Conservation (phyloP, 371 early-diverging fungal genomes). For the Coemansia sp. region DNA sequence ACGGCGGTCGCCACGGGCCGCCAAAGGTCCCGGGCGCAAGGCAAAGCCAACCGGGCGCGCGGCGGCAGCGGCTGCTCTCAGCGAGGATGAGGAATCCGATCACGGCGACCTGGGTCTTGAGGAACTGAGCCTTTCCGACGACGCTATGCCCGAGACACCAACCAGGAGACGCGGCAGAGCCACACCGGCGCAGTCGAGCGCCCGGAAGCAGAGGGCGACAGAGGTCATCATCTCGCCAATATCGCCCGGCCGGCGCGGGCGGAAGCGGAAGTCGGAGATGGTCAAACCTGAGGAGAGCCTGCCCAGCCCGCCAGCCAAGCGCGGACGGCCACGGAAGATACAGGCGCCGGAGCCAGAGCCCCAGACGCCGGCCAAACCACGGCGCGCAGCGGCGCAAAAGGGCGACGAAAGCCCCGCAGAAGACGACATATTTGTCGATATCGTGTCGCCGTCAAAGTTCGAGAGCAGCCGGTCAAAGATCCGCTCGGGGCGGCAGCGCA, state of each 20-base stretch:
- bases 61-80: not conserved
- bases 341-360: not conserved
- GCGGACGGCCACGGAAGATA: slow-evolving; percentile 18
- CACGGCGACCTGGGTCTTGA: not conserved
- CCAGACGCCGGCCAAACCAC: not conserved
- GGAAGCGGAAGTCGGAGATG: slow-evolving; percentile 25
- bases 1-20: slow-evolving; percentile 5
- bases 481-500: not conserved
- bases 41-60: not conserved
- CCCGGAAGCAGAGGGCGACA: not conserved
- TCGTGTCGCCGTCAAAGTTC: slow-evolving; percentile 42
- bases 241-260: slow-evolving; percentile 21
- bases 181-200: not conserved
- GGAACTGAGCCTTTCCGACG: slow-evolving; percentile 8
- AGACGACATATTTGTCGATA: slow-evolving; percentile 21
- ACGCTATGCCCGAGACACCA: slow-evolving; percentile 14
- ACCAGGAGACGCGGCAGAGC: slow-evolving; percentile 8
- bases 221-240: not conserved
- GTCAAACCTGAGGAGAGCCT: not conserved
- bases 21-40: slow-evolving; percentile 1
- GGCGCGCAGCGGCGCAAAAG: not conserved
- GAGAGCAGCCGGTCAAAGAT: slow-evolving; percentile 27
- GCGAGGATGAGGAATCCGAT: not conserved
- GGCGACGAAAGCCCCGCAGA: not conserved
- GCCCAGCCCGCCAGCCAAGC: slow-evolving; percentile 16